phyloP scores from a whole-genome alignment of 805 yeast genomes.

The Lipomyces orientalis region DNA sequence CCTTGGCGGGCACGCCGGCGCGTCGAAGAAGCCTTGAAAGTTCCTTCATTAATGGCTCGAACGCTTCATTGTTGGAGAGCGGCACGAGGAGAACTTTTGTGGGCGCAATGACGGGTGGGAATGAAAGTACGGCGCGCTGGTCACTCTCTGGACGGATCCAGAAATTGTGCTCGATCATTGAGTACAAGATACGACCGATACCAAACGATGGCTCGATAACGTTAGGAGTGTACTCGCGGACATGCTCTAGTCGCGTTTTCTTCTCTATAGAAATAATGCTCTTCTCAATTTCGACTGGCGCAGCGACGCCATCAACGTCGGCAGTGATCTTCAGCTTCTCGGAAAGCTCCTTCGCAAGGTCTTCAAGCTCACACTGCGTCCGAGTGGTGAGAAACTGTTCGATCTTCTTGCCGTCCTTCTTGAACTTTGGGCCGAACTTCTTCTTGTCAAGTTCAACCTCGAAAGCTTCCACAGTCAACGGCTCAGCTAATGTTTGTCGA shows the following conservation, averaged over 20 bases:
- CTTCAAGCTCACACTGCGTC: slow-evolving; percentile 84
- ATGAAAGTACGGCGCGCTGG: slow-evolving; percentile 86
- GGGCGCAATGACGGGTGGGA: slow-evolving; percentile 96
- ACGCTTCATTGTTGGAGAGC: slow-evolving; percentile 79
- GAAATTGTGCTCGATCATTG: slow-evolving; percentile 91
- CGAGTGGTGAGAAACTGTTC: slow-evolving; percentile 76
- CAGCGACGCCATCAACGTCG: slow-evolving; percentile 65
- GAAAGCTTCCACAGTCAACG: slow-evolving; percentile 77
- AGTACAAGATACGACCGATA: slow-evolving; percentile 94
- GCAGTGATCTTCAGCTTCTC: slow-evolving; percentile 67
- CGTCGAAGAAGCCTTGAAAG: slow-evolving; percentile 74
- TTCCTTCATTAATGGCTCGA: slow-evolving; percentile 73
- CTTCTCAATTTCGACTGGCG: slow-evolving; percentile 71
- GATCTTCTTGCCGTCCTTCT: slow-evolving; percentile 94
- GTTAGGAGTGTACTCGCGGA: slow-evolving; percentile 94
- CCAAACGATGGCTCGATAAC: slow-evolving; percentile 99
- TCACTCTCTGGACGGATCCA: slow-evolving; percentile 93
- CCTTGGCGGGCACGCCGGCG: slow-evolving; percentile 88
- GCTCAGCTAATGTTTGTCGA: slow-evolving; percentile 85
- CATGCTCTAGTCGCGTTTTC: slow-evolving; percentile 81
- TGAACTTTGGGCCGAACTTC: slow-evolving; percentile 96
- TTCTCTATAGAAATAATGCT: slow-evolving; percentile 76
- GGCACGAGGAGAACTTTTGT: slow-evolving; percentile 96
- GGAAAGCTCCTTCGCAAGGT: slow-evolving; percentile 70
- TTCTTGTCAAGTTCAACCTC: slow-evolving; percentile 91